Evolutionary conservation across 2,329 filamentous ascomycete species (phyloP), one percentile per base, ranked within the genome.

Genomic region (Coccinonectria pachysandricola): DNA sequence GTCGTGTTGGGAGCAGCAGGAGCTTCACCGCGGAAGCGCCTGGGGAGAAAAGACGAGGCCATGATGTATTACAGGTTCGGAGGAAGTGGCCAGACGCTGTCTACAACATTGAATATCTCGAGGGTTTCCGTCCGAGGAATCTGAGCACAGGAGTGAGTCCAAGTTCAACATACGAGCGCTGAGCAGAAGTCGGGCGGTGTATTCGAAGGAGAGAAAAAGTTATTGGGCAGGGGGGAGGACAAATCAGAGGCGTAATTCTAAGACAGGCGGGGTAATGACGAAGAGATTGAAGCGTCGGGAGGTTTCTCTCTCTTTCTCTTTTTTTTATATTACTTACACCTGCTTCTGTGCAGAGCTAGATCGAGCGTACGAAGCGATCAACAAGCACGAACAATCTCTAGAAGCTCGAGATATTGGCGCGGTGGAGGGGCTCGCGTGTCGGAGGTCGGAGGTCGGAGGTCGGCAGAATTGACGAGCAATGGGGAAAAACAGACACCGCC

Each of bases 21-120:
- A 36, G 67, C 59, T 50, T 72, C 66, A 39, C 73, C 73, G 53
- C 73, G 70, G 43, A 78, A 76, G 45, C 71, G 69, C 48, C 61
- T 62, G 32, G 73, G 74, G 11, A 78, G 59, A 34, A 77, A 58
- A 36, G 60, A 63, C 23, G 67, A 58, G 35, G 65, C 60, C 43
- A 68, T 65, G 65, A 68, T 74, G 41, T 55, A 52, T n/a, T 49
- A 52, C 31, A 32, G 42, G 51, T 48, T 50, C 48, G 47, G 45
- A 46, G 45, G 53, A 49, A 45, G 42, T 44, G 27, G 48, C 42
- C 48, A 40, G 49, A 36, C 34, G 44, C 25, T 36, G 38, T 45
- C 39, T 48, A 56, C 45, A 49, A 49, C 55, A 59, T 59, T 39
- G 40, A 43, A 36, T 29, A 32, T 37, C 30, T 37, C 33, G 37